These are phyloP conservation scores for Penicillium hordei DNA, from an alignment of 2,329 filamentous ascomycete genomes.

Conservation along the genomic window DNA sequence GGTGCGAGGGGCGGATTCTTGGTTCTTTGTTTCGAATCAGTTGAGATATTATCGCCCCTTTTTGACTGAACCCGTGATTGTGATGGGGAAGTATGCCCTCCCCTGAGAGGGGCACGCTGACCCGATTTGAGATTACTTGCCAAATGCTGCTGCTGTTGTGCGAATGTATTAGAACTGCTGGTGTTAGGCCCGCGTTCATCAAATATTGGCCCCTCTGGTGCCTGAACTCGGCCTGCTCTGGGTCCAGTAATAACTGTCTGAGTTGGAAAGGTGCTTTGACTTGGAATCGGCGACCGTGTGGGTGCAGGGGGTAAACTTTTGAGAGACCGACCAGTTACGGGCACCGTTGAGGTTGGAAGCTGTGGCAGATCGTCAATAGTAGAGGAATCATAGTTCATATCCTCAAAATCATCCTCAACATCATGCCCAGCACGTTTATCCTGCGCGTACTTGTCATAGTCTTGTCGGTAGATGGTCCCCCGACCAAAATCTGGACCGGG, in stretches of 20 bases:
- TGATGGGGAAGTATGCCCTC: background rate
- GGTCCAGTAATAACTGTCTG: background rate
- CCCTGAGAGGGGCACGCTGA: background rate
- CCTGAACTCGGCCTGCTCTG: background rate
- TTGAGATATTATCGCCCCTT: background rate
- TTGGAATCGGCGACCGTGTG: background rate
- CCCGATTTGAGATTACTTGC: background rate
- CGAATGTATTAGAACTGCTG: too few species aligned
- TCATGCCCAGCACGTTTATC: background rate
- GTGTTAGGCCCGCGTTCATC: background rate
- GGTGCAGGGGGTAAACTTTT: background rate
- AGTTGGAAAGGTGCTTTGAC: background rate
- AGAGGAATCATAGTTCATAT: background rate
- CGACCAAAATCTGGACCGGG: background rate
- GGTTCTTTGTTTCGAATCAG: background rate
- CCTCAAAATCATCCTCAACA: background rate
- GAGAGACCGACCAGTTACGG: background rate
- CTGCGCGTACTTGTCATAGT: background rate
- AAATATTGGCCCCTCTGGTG: background rate
- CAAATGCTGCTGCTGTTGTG: background rate
- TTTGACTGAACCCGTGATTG: background rate
- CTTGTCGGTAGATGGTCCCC: background rate
- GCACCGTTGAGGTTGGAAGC: background rate
- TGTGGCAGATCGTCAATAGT: background rate
- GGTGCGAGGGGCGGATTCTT: too few species aligned